Evolutionary conservation across 805 yeast genomes (phyloP), one percentile per base, ranked within the genome.

Genomic region (Priceomyces carsonii): DNA sequence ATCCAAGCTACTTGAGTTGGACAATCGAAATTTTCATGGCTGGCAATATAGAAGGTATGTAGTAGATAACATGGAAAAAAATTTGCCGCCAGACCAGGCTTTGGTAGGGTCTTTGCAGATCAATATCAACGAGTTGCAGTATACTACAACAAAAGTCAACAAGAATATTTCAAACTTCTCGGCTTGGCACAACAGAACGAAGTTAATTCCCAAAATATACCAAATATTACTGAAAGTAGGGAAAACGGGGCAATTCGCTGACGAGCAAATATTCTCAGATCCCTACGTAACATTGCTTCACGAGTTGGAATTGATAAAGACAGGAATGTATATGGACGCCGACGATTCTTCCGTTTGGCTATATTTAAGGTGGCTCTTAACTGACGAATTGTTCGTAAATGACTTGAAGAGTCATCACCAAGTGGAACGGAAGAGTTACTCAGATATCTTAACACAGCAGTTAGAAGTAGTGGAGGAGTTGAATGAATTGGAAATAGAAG

Each of bases 311-410:
- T 71, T 84, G 45, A 71, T 89, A 23, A 82, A 80, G 40, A 82
- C 86, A 18, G 99, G 98, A 0, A 78, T 88, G 62, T 87, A 81
- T 53, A 87, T 95, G 46, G 98, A 93, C 55, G 90, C 95, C 0
- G 91, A 86, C 35, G 99, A 93, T 53, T 90, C 95, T 28, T 85
- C 96, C 0, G 84, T 87, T 0, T 93, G 98, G 97, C 71, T 85
- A 2, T 93, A 90, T 54, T 70, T 87, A 39, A 75, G 80, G 33
- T 93, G 98, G 98, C 66, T 91, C 15, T 52, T 77, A 6, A 66
- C 72, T 5, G 71, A 71, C 23, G 57, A 55, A 8, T 60, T 74
- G 21, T 63, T 77, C 22, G 51, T 55, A 5, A 37, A 41, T n/a
- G 51, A 44, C 7, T 44, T 60, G 32, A 34, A 37, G 18, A 9